Evolutionary conservation across 495 filamentous ascomycete genomes (phyloP).

Genomic region (Lasiosphaeriaceae sp.): DNA sequence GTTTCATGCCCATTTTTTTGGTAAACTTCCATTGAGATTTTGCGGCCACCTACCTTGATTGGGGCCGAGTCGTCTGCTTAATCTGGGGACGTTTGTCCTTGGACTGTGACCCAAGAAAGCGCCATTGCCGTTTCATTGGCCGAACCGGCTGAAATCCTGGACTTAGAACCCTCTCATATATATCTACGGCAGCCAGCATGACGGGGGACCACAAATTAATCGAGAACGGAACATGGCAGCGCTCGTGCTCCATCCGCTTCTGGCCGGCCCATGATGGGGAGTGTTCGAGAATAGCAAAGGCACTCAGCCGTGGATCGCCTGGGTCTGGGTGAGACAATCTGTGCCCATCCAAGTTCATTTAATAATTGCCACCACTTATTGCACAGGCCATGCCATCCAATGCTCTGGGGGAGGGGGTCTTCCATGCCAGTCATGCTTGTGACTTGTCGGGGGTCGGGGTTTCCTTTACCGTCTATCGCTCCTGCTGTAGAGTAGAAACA

Average conservation of each 20-base stretch:
- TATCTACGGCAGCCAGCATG: not conserved
- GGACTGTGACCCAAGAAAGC: not conserved
- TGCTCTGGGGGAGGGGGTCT: not conserved
- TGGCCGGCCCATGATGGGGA: not conserved
- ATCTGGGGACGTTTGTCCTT: too few species aligned
- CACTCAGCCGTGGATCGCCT: not conserved
- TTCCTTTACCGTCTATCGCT: too few species aligned
- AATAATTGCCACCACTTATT: not conserved
- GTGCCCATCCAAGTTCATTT: too few species aligned
- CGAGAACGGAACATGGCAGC: constrained; percentile 11
- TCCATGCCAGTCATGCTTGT: not conserved
- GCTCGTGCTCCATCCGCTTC: not conserved
- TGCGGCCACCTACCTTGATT: not conserved
- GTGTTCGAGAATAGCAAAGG: not conserved
- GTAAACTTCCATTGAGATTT: not conserved
- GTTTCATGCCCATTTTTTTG: too few species aligned
- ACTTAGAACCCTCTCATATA: not conserved
- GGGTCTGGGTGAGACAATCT: not conserved
- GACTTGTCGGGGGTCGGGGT: too few species aligned
- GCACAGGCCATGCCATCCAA: not conserved
- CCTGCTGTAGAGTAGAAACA: too few species aligned
- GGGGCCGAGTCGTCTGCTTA: too few species aligned
- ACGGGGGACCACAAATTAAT: not conserved
- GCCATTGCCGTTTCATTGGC: constrained; percentile 7
- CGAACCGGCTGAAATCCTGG: constrained; percentile 11